These are phyloP conservation scores for Fusarium clavum DNA, from an alignment of 2,329 filamentous ascomycete species.

Conservation along the genomic window DNA sequence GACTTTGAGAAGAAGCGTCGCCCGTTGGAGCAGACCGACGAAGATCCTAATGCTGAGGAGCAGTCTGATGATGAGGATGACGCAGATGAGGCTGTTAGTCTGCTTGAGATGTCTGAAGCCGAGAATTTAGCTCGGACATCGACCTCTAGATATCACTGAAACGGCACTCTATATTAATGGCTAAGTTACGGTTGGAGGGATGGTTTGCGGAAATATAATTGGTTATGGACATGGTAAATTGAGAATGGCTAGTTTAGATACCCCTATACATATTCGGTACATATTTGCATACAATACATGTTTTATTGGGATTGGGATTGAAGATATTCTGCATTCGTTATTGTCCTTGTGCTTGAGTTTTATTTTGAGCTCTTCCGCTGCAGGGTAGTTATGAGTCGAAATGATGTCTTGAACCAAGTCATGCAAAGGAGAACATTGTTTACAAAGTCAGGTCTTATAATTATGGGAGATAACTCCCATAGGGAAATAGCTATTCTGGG, in stretches of 20 bases:
- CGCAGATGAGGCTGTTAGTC: conserved; percentile 39
- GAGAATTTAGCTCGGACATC: conserved; percentile 37
- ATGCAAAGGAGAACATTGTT: background rate
- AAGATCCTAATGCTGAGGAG: conserved; percentile 42
- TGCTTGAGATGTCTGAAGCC: conserved; percentile 48
- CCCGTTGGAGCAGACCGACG: conserved; percentile 45
- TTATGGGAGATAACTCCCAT: background rate
- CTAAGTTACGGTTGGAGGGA: background rate
- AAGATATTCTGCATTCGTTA: background rate
- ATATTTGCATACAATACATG: conserved; percentile 5
- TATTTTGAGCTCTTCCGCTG: background rate
- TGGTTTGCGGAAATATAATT: background rate
- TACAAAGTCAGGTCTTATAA: background rate
- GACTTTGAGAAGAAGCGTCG: conserved; percentile 87
- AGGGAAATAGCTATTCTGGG: background rate
- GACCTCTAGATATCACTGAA: conserved; percentile 28
- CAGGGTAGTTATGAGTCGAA: background rate
- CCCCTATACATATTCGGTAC: conserved; percentile 23
- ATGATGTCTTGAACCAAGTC: background rate
- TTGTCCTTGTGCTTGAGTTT: background rate
- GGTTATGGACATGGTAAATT: conserved; percentile 9
- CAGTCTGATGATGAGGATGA: conserved; percentile 53
- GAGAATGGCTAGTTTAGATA: conserved; percentile 24
- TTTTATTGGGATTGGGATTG: background rate
- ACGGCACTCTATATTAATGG: background rate